phyloP scores from a whole-genome alignment of 75 land plant genomes.

The Isoetes taiwanensis region DNA sequence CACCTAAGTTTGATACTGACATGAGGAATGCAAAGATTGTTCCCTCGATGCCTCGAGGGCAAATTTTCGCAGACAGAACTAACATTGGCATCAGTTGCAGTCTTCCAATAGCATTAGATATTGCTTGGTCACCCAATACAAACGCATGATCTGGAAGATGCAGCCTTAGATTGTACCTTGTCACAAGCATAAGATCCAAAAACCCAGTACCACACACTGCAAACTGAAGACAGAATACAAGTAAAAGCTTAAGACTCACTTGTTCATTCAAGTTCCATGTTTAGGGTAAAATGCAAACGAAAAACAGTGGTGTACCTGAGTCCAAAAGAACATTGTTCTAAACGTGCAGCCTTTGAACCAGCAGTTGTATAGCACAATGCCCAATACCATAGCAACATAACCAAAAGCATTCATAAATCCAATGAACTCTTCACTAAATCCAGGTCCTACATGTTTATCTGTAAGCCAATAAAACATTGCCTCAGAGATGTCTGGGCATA shows the following conservation, averaged over 20 bases:
- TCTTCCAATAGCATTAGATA: conserved; percentile 16
- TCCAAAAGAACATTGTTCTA: conserved; percentile 20
- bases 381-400: conserved; percentile 15
- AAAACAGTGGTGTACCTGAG: conserved; percentile 14
- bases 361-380: conserved; percentile 15
- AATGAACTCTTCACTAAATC: conserved; percentile 21
- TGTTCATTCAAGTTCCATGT: not conserved
- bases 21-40: conserved; percentile 28
- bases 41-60: conserved; percentile 19
- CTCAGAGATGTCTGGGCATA: conserved; percentile 23
- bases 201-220: conserved; percentile 13
- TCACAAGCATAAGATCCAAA: conserved; percentile 13
- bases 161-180: conserved; percentile 12
- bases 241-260: not conserved
- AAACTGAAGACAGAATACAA: conserved; percentile 5
- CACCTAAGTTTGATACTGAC: conserved; percentile 25
- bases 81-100: conserved; percentile 20
- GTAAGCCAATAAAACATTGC: conserved; percentile 26
- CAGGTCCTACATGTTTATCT: conserved; percentile 15
- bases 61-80: conserved; percentile 22
- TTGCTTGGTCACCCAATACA: conserved; percentile 17
- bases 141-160: conserved; percentile 22
- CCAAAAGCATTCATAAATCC: conserved; percentile 19
- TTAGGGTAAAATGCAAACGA: not conserved
- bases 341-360: conserved; percentile 13